Conservation (phyloP, 106 monocot genomes). For the Iris macrosiphon region DNA sequence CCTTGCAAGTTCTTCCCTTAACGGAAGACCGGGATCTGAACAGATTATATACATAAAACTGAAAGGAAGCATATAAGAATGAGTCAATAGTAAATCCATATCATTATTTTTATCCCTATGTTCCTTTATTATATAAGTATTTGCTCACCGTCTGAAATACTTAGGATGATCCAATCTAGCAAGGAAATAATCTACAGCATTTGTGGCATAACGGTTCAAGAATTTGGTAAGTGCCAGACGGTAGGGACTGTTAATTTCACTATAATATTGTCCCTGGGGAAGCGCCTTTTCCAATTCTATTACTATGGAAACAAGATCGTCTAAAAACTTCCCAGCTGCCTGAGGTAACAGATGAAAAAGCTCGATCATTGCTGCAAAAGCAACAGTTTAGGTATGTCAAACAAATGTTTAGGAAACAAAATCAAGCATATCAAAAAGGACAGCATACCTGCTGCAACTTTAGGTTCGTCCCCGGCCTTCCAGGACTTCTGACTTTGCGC, state of each 20-base stretch:
- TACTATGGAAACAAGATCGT: constrained; percentile 92
- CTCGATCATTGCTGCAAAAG: constrained; percentile 94
- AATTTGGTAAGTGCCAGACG: constrained; percentile 87
- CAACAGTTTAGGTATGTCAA: neutral
- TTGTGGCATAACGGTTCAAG: constrained; percentile 89
- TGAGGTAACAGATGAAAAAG: constrained; percentile 97
- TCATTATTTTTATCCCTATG: neutral
- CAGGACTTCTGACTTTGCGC: constrained; percentile 89
- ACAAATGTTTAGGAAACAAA: neutral
- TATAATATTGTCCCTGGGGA: constrained; percentile 91
- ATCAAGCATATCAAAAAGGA: neutral
- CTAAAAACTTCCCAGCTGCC: constrained; percentile 96
- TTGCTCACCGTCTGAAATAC: constrained; percentile 76
- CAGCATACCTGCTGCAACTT: constrained; percentile 83
- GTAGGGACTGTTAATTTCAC: constrained; percentile 99
- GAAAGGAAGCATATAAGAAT: constrained; percentile 15
- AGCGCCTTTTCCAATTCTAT: constrained; percentile 92
- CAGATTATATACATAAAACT: constrained; percentile 94
- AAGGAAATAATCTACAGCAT: constrained; percentile 96
- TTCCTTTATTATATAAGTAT: neutral
- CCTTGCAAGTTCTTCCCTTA: constrained; percentile 86
- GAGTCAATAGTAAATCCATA: neutral
- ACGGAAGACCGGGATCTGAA: constrained; percentile 78
- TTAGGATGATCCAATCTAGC: constrained; percentile 77
- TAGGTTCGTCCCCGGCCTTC: constrained; percentile 98